These are phyloP conservation scores for Corylus avellana DNA, from an alignment of 306 rosid genomes.

Conservation along the genomic window DNA sequence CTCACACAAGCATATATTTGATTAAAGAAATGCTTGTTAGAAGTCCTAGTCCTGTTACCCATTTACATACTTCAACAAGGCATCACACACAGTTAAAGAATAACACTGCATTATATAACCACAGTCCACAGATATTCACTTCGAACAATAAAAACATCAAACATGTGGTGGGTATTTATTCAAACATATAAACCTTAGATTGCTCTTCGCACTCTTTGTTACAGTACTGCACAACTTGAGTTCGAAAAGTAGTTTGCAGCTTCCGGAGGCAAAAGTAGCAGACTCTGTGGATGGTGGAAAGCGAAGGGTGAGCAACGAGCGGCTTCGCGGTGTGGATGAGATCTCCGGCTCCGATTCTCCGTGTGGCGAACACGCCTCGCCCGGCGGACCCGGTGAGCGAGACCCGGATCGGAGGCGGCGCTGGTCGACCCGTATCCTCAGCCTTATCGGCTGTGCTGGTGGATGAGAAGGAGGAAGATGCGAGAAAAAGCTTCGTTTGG, in stretches of 20 bases:
- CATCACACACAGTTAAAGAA: background rate
- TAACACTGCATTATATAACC: background rate
- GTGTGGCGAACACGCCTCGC: constrained; percentile 81
- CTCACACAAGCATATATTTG: background rate
- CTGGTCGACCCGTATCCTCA: constrained; percentile 30
- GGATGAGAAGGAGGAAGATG: constrained; percentile 30
- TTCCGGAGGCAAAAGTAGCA: constrained; percentile 74
- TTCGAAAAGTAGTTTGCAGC: constrained; percentile 22
- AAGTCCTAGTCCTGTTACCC: background rate
- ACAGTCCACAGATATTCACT: background rate
- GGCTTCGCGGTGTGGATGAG: constrained; percentile 81
- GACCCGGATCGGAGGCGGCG: constrained; percentile 77
- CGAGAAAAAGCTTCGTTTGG: constrained; percentile 9
- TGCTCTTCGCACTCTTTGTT: constrained; percentile 45
- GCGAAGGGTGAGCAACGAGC: constrained; percentile 65
- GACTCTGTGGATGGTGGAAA: constrained; percentile 35
- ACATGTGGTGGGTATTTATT: constrained; percentile 31
- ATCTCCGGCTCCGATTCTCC: constrained; percentile 66
- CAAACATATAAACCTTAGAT: constrained; percentile 42
- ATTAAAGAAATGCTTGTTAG: background rate
- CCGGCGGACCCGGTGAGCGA: constrained; percentile 65
- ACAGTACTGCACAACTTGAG: constrained; percentile 47
- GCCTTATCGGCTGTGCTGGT: constrained; percentile 1
- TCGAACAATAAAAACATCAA: constrained; percentile 33
- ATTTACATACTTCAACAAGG: background rate